Evolutionary conservation across 2,329 filamentous ascomycete species (phyloP), one percentile per base, ranked within the genome.

Genomic region (Sclerotinia spermophila): DNA sequence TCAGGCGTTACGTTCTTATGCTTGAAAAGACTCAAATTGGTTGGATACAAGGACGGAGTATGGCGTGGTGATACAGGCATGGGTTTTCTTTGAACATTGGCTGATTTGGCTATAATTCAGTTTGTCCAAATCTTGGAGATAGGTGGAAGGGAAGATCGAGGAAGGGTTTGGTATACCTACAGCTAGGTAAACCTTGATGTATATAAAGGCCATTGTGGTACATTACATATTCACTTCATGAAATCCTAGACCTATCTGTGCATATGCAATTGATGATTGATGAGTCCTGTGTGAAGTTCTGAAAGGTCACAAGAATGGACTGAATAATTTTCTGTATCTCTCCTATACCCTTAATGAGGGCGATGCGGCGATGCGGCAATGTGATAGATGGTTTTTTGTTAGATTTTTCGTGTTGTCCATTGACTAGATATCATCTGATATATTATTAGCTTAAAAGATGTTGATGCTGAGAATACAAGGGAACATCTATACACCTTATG

Each of bases 1-100:
- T 30, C 24, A 24, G 62, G 62, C 62, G 62, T 66, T 64, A 19
- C 8, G 13, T 27, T 51, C 55, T 11, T 65, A 30, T 65, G 33
- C 33, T 51, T 53, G 45, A 40, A 40, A 65, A 53, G 35, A 53
- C n/a, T 51, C 2, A 30, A 40, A 35, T 53, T 19, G 21, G n/a
- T 66, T 53, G 62, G 62, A 53, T 19, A 40, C 15, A n/a, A 21
- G 65, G 42, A 15, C 30, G 65, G 65, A 19, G 38, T 60, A 67
- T 24, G 65, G 65, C 27, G 65, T 59, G 51, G 38, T 24, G 42
- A 44, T 44, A 66, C n/a, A 53, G 35, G 45, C 33, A 27, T 11
- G 65, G 27, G 5, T 30, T 67, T n/a, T 38, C 10, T 56, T 35
- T 27, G 51, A 8, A 30, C n/a, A 1, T 59, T 56, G 38, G 27